Evolutionary conservation across 306 rosid genomes (phyloP), one percentile per base, ranked within the genome.

Genomic region (Prunus davidiana): DNA sequence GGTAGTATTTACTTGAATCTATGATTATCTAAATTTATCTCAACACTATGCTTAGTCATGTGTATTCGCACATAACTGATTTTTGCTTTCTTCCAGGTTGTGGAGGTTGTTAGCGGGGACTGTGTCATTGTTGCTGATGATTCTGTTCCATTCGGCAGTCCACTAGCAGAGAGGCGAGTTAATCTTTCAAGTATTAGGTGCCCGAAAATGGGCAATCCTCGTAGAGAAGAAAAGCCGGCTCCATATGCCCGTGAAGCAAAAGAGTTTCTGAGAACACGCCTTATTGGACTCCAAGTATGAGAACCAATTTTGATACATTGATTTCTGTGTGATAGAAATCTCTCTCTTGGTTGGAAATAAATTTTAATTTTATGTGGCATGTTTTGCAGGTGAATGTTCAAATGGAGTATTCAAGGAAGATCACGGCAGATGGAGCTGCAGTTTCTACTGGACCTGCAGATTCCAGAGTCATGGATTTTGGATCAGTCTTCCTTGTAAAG

Each of bases 161-260:
- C 98, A 16, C 80, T 80, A 79, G 99, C 99, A 3, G 99, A 96
- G 88, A 79, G 98, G 73, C 89, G 99, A 76, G 99, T 96, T 75
- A 96, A 96, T 85, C 89, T 96, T 50, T 96, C 99, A 65, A 96
- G 99, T 81, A 92, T 96, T 77, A 96, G 99, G 86, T 92, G 98
- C 84, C 99, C 99, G 3, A 96, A 89, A 84, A 83, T 96, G 57
- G 99, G 99, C 38, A 96, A 96, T 82, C 99, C 99, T 74, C 98
- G 99, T 10, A 86, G 96, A 69, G 99, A 96, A 54, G 99, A 96
- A 81, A 96, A 89, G 76, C 99, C 99, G 18, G 98, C 98, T 51
- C 93, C 99, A 55, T 92, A 96, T 86, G 99, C 99, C 61, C 97
- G 99, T 57, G 99, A 96, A 85, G 99, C 99, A 81, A 96, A 91